These are phyloP conservation scores for Acer saccharum DNA, from an alignment of 345 rosid species.

Conservation along the genomic window DNA sequence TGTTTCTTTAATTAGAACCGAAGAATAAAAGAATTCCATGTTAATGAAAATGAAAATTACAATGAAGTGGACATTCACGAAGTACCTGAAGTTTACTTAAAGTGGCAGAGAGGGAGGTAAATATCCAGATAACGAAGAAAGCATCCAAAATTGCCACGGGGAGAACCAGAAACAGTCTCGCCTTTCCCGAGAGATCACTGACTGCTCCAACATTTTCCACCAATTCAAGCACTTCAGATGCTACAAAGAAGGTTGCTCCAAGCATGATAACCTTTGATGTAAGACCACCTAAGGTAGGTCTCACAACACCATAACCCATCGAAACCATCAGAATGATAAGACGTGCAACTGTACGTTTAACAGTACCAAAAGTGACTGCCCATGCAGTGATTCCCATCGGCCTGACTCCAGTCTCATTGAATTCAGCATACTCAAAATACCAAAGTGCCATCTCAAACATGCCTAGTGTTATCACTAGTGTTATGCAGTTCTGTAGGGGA, in stretches of 20 bases:
- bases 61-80: constrained; percentile 4
- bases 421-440: constrained; percentile 91
- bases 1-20: neutral
- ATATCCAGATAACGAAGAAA: constrained; percentile 94
- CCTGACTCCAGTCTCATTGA: constrained; percentile 84
- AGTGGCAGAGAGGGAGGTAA: constrained; percentile 87
- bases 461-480: constrained; percentile 80
- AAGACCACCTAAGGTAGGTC: constrained; percentile 93
- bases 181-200: constrained; percentile 92
- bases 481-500: constrained; percentile 85
- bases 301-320: constrained; percentile 97
- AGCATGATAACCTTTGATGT: constrained; percentile 90
- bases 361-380: constrained; percentile 88
- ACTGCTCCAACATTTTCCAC: constrained; percentile 90
- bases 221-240: constrained; percentile 91
- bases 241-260: constrained; percentile 81
- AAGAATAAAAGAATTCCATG: neutral
- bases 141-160: constrained; percentile 93
- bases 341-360: constrained; percentile 78
- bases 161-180: constrained; percentile 76
- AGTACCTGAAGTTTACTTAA: constrained; percentile 89
- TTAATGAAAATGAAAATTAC: too few species aligned
- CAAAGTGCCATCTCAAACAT: constrained; percentile 99
- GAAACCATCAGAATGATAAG: constrained; percentile 83
- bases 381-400: constrained; percentile 83